Conservation (phyloP, 306 rosid genomes). For the Oemleria cerasiformis region DNA sequence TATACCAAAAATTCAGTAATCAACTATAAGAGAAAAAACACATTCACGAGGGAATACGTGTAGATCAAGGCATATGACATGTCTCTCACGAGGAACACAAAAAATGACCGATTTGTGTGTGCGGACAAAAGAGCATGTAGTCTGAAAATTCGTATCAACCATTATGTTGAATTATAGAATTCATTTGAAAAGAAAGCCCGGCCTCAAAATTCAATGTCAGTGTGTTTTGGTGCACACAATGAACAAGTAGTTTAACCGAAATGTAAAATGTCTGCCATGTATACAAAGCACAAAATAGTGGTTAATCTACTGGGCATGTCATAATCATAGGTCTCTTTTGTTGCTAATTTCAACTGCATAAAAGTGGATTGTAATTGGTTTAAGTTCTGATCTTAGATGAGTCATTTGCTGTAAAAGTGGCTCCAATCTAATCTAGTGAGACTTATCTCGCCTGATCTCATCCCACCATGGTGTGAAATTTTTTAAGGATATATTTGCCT, state of each 20-base stretch:
- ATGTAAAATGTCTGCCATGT: background rate
- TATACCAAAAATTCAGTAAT: too few species aligned
- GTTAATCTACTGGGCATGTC: background rate
- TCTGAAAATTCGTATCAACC: too few species aligned
- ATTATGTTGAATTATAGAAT: too few species aligned
- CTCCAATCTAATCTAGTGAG: background rate
- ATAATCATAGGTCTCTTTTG: background rate
- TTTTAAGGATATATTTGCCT: too few species aligned
- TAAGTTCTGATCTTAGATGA: background rate
- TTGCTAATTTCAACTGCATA: background rate
- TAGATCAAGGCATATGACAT: too few species aligned
- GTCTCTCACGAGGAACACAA: too few species aligned
- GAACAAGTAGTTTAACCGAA: background rate
- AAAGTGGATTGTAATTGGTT: background rate
- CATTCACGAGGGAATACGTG: too few species aligned
- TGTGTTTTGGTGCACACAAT: constrained; percentile 2
- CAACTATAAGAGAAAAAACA: too few species aligned
- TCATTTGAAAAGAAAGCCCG: background rate
- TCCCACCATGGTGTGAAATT: background rate
- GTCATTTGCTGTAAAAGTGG: background rate
- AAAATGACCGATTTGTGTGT: too few species aligned
- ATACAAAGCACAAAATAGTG: constrained; percentile 2
- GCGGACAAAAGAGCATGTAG: too few species aligned
- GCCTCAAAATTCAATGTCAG: background rate
- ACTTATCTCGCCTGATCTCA: background rate